phyloP scores from a whole-genome alignment of 768 basidiomycete genomes.

The Roridomyces roridus region DNA sequence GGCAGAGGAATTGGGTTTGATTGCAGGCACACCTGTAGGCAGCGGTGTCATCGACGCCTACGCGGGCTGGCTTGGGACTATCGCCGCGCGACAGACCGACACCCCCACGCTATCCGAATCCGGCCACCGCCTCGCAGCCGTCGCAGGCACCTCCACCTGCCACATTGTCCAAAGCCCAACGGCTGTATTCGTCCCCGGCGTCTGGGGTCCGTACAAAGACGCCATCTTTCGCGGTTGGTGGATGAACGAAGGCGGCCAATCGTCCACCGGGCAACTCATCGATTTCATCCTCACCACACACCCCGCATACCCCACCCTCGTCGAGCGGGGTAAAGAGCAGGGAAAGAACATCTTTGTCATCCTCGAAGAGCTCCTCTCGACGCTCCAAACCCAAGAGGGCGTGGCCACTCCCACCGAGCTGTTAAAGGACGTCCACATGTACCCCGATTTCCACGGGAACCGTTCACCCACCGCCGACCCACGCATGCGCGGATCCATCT shows the following conservation, averaged over 20 bases:
- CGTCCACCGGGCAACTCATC: slow-evolving; percentile 97
- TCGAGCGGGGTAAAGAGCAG: slow-evolving; percentile 64
- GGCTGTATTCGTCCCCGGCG: slow-evolving; percentile 87
- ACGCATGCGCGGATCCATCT: slow-evolving; percentile 92
- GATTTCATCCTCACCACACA: slow-evolving; percentile 96
- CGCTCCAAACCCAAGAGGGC: slow-evolving; percentile 58
- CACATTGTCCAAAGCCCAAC: slow-evolving; percentile 88
- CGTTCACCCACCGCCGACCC: slow-evolving; percentile 95
- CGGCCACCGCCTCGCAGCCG: slow-evolving; percentile 82
- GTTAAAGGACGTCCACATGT: slow-evolving; percentile 90
- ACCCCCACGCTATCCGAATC: slow-evolving; percentile 79
- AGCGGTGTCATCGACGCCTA: slow-evolving; percentile 96
- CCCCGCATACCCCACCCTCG: slow-evolving; percentile 77
- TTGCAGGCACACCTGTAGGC: slow-evolving; percentile 89
- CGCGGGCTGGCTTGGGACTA: slow-evolving; percentile 97
- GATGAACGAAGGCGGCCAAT: slow-evolving; percentile 99
- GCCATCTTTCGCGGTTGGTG: slow-evolving; percentile 94
- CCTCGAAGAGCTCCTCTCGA: slow-evolving; percentile 75
- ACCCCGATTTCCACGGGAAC: slow-evolving; percentile 97
- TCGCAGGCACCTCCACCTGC: slow-evolving; percentile 97
- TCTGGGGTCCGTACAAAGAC: slow-evolving; percentile 94
- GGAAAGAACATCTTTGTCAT: slow-evolving; percentile 69
- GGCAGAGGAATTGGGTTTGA: slow-evolving; percentile 84
- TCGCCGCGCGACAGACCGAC: slow-evolving; percentile 76
- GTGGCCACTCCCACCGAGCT: slow-evolving; percentile 78